Evolutionary conservation across 179 eudicot genomes (phyloP), one percentile per base, ranked within the genome.

Genomic region (Dionaea muscipula): DNA sequence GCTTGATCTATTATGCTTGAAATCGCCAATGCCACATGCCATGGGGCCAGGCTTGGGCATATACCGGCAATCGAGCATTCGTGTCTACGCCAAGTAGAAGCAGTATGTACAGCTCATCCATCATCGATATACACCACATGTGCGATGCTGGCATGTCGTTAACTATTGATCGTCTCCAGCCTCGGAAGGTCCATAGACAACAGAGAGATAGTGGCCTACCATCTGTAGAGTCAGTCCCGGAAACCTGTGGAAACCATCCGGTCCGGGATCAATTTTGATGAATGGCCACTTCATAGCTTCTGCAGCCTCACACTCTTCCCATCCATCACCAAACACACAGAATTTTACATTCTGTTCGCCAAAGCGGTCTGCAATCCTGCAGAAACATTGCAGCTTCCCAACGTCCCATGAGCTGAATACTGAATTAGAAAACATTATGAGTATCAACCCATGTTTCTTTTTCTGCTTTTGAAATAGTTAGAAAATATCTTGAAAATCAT

Each of bases 401-500:
- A 83, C 95, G 51, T 90, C 94, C 90, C 93, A 84, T 50, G 97
- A 80, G 78, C 97, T 90, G 72, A 83, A 90, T n/a, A 90, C 97
- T 90, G 84, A 8, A 19, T 47, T 6, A 7, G 21, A 18, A 7
- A n/a, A 4, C 6, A n/a, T 9, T 4, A 43, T 43, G 5, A 18
- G 18, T 43, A n/a, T 43, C 10, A 2, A 9, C 3, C 16, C 15
- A 39, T 39, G 43, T 16, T n/a, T n/a, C n/a, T n/a, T n/a, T n/a
- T n/a, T n/a, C n/a, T n/a, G n/a, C n/a, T n/a, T n/a, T n/a, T n/a
- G n/a, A n/a, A n/a, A n/a, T n/a, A n/a, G n/a, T n/a, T n/a, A n/a
- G n/a, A n/a, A n/a, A n/a, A n/a, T n/a, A n/a, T n/a, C n/a, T n/a
- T n/a, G n/a, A n/a, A n/a, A n/a, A n/a, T 31, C 1, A 31, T 4